phyloP scores from a whole-genome alignment of 2,329 filamentous ascomycete genomes.

The Fusarium sp. region DNA sequence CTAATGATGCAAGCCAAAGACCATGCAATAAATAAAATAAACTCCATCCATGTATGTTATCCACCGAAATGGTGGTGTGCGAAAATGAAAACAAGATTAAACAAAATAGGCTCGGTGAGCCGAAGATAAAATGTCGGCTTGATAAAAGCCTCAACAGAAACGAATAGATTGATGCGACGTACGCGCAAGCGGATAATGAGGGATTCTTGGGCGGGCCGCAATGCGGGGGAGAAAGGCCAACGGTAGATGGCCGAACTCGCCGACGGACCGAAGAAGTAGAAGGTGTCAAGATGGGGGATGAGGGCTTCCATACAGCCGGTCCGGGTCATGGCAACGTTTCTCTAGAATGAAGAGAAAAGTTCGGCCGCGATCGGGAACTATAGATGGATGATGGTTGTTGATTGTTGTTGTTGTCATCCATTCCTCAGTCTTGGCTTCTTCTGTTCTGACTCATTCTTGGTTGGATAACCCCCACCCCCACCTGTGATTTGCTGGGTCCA shows the following conservation, averaged over 20 bases:
- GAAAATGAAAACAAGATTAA: conserved; percentile 27
- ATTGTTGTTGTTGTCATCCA: conserved; percentile 37
- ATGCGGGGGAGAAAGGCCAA: conserved; percentile 26
- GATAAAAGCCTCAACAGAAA: conserved; percentile 23
- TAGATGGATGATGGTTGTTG: conserved; percentile 20
- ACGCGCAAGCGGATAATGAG: conserved; percentile 5
- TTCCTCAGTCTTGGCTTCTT: conserved; percentile 14
- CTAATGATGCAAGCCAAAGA: conserved; percentile 14
- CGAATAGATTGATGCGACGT: conserved; percentile 3
- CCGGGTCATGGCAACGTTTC: conserved; percentile 7
- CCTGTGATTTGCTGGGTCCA: conserved; percentile 23
- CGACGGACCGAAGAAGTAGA: conserved; percentile 26
- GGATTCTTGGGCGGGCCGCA: conserved; percentile 12
- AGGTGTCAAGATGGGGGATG: conserved; percentile 7
- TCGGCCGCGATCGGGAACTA: conserved; percentile 39
- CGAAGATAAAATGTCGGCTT: conserved; percentile 23
- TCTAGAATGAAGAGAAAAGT: background rate
- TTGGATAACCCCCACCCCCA: conserved; percentile 30
- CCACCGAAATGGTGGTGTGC: conserved; percentile 22
- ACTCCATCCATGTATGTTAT: conserved; percentile 32
- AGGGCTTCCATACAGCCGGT: conserved; percentile 33
- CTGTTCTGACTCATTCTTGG: conserved; percentile 37
- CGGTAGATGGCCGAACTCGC: conserved; percentile 25
- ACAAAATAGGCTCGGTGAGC: conserved; percentile 8
- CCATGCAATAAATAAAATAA: conserved; percentile 19